Evolutionary conservation across 2,329 filamentous ascomycete genomes (phyloP).

Genomic region (Pseudogymnoascus sp.): DNA sequence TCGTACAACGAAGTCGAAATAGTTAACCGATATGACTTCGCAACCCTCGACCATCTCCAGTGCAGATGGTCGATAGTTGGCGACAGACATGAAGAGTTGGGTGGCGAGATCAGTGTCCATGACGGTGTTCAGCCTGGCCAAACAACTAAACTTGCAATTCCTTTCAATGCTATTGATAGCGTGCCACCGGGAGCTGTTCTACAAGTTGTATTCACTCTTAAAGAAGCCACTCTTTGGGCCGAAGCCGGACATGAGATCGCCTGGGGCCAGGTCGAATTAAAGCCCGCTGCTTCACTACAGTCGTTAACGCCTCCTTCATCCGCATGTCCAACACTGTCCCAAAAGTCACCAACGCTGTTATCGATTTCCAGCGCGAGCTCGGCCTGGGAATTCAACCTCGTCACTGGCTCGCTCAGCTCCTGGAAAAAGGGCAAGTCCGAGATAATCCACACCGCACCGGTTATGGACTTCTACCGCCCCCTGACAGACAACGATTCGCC

Average conservation of each 20-base stretch:
- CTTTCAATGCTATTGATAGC: conserved; percentile 11
- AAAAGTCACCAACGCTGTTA: conserved; percentile 21
- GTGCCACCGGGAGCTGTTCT: conserved; percentile 37
- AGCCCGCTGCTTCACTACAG: conserved; percentile 18
- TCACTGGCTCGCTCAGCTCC: conserved; percentile 34
- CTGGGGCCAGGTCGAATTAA: conserved; percentile 37
- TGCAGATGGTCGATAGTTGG: conserved; percentile 38
- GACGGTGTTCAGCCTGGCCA: conserved; percentile 30
- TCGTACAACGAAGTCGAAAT: conserved; percentile 20
- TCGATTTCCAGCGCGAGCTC: conserved; percentile 19
- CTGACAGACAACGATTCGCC: conserved; percentile 14
- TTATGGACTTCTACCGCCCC: conserved; percentile 32
- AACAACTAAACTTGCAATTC: conserved; percentile 15
- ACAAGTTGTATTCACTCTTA: conserved; percentile 39
- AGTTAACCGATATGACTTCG: conserved; percentile 43
- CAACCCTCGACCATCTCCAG: conserved; percentile 41
- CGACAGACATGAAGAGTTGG: conserved; percentile 31
- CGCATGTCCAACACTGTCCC: conserved; percentile 20
- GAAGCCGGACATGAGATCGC: conserved; percentile 43
- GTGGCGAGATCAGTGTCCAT: conserved; percentile 15
- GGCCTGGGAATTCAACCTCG: conserved; percentile 38
- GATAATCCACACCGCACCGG: conserved; percentile 37
- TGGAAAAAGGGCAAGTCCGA: conserved; percentile 34
- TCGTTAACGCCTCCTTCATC: conserved; percentile 11
- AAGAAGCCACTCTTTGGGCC: conserved; percentile 42